These are phyloP conservation scores for Chlorella vulgaris DNA, from an alignment of 139 green algal genomes.

Conservation along the genomic window DNA sequence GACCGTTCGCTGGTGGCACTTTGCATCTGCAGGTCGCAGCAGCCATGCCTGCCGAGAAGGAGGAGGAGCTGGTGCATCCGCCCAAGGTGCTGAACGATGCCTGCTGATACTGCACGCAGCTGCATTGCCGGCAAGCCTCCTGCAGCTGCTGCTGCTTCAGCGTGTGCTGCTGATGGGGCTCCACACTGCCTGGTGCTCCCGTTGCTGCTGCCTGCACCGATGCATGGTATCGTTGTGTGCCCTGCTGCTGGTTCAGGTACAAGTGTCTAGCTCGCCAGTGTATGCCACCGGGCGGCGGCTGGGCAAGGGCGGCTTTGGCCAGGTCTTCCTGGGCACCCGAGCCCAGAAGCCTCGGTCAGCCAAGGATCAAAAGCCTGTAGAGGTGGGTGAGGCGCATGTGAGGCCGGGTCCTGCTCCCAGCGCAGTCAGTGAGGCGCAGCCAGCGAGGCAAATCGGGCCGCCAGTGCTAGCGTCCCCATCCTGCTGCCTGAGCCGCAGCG, in stretches of 20 bases:
- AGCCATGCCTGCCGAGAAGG: constrained; percentile 15
- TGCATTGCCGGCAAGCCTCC: no score
- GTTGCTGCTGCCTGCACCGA: no score
- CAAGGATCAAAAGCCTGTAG: constrained; percentile 58
- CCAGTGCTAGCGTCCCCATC: no score
- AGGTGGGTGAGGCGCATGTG: constrained; percentile 27
- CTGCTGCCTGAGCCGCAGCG: no score
- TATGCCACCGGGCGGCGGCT: constrained; percentile 85
- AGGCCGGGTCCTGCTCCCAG: no score
- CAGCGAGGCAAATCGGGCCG: no score
- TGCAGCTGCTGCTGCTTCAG: no score
- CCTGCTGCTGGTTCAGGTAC: constrained; percentile 56
- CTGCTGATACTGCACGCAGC: not conserved
- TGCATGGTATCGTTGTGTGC: not conserved
- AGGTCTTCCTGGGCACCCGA: constrained; percentile 84
- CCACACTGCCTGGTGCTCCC: no score
- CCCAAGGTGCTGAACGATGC: not conserved
- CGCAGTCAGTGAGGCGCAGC: not conserved
- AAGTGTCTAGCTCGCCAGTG: constrained; percentile 78
- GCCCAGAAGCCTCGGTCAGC: constrained; percentile 62
- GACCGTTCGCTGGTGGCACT: not conserved
- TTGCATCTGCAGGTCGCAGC: not conserved
- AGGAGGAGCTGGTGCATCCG: constrained; percentile 21
- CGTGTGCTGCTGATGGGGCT: no score
- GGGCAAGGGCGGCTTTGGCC: constrained; percentile 91